These are phyloP conservation scores for Orbilia brochopaga DNA, from an alignment of 2,329 filamentous ascomycete genomes.

Conservation along the genomic window DNA sequence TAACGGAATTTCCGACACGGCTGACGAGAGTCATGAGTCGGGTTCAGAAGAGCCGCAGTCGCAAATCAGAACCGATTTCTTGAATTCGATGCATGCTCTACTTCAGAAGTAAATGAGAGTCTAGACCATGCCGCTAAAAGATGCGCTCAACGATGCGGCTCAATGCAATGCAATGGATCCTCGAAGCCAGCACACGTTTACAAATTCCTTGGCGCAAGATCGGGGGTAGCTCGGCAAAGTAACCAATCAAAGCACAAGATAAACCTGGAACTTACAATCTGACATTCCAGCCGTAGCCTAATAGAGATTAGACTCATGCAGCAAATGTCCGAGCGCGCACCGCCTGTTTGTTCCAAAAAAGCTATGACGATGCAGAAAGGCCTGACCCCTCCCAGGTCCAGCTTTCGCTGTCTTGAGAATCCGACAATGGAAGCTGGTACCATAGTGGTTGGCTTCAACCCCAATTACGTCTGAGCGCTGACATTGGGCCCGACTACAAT, in stretches of 20 bases:
- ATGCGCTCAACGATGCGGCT: slow-evolving; percentile 37
- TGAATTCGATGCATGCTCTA: slow-evolving; percentile 37
- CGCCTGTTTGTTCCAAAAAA: slow-evolving; percentile 32
- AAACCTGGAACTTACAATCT: slow-evolving; percentile 38
- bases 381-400: slow-evolving; percentile 14
- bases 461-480: too few relatives aligned
- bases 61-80: slow-evolving; percentile 42
- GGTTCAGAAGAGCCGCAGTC: slow-evolving; percentile 4
- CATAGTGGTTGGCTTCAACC: background rate
- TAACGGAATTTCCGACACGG: slow-evolving; percentile 39
- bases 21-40: slow-evolving; percentile 20
- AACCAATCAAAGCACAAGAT: slow-evolving; percentile 22
- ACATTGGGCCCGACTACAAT: too few relatives aligned
- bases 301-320: slow-evolving; percentile 41
- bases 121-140: slow-evolving; percentile 24
- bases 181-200: background rate
- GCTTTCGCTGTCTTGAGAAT: background rate
- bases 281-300: slow-evolving; percentile 37
- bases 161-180: slow-evolving; percentile 18
- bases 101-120: slow-evolving; percentile 9
- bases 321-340: slow-evolving; percentile 44
- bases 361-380: slow-evolving; percentile 23
- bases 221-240: slow-evolving; percentile 29
- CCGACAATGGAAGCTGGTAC: background rate
- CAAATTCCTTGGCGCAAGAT: slow-evolving; percentile 35